A percentile compares a stretch with the other conserved stretches of the same genome.
Conservation (phyloP, 2,329 filamentous ascomycete species). For the Aspergillus pseudoterreus region DNA sequence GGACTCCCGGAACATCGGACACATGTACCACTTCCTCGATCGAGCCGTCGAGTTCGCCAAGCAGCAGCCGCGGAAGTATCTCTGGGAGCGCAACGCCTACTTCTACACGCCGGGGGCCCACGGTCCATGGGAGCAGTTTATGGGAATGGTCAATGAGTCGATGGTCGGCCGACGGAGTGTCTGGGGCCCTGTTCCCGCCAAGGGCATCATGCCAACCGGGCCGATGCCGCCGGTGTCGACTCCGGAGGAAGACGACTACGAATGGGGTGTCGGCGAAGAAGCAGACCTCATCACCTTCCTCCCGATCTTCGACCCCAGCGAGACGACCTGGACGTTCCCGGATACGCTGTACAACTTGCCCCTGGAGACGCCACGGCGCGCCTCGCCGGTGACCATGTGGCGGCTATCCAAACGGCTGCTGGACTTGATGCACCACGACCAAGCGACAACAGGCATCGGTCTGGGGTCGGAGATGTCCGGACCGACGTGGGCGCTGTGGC, state of each 20-base stretch:
- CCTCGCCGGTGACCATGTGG: constrained; percentile 67
- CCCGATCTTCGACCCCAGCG: constrained; percentile 68
- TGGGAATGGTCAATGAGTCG: constrained; percentile 53
- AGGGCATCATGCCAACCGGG: constrained; percentile 20
- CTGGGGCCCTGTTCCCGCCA: constrained; percentile 22
- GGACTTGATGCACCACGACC: constrained; percentile 69
- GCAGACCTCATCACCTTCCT: constrained; percentile 76
- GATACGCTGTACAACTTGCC: constrained; percentile 69
- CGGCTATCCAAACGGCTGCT: constrained; percentile 65
- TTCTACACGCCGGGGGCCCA: constrained; percentile 73
- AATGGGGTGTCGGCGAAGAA: constrained; percentile 46
- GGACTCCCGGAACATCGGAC: constrained; percentile 63
- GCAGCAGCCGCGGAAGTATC: constrained; percentile 64
- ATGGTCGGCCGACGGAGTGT: constrained; percentile 16
- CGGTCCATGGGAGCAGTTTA: constrained; percentile 70
- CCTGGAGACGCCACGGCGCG: constrained; percentile 56
- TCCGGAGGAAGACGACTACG: constrained; percentile 19
- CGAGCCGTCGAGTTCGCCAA: constrained; percentile 64
- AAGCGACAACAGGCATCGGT: constrained; percentile 64
- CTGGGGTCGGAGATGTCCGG: constrained; percentile 77
- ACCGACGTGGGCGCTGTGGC: constrained; percentile 65
- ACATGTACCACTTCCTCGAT: constrained; percentile 70
- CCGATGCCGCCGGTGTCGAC: constrained; percentile 18
- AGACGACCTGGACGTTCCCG: constrained; percentile 70
- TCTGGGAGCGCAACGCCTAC: constrained; percentile 73